Base-by-base conservation (phyloP, 495 filamentous ascomycete species). In the Penicillium antarcticum region DNA sequence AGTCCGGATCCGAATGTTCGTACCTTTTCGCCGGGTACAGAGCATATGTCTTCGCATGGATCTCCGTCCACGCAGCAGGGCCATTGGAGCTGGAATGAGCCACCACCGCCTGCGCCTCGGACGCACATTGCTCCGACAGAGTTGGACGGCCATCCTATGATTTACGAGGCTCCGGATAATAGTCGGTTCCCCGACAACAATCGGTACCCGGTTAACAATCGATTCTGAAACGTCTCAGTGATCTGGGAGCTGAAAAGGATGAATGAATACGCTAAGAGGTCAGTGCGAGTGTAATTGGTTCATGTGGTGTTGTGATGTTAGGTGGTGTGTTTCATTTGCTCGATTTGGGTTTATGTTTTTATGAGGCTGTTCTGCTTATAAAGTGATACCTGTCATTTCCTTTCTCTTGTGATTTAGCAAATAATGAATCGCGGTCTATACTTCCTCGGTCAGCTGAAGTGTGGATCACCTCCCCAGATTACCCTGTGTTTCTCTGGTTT, bases 11-110 rank as follows among this genome's bases (percentile, higher is more conserved):
- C 45, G 0, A 55, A 36, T 6, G 41, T 51, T 11, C 42, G 45
- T 13, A 52, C 58, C 1, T 53, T 61, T 10, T 56, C 58, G 2
- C 52, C 58, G 11, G 32, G 11, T 4, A 36, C 48, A 2, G 48
- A 42, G 4, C 26, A 42, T 23, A 16, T 18, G 3, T 42, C 52
- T 1, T 31, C 33, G 4, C 23, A 38, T 33, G 48, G 36, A 5
- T 36, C 39, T 13, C 26, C 44, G 0, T 36, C 48, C 1, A 29
- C 42, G 10, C 57, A 42, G 18, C 51, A 52, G 6, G 56, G 54
- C 2, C 55, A 57, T 18, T 68, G 62, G 62, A 62, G 52, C 14
- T 71, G 63, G 68, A 66, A 66, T 52, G 47, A 49, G 18, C 37
- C 37, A 10, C 37, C 37, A 10, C 24, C 36, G 4, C 13, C 37